Base-by-base conservation (phyloP, 1,139 yeast species). In the Candida sp. region DNA sequence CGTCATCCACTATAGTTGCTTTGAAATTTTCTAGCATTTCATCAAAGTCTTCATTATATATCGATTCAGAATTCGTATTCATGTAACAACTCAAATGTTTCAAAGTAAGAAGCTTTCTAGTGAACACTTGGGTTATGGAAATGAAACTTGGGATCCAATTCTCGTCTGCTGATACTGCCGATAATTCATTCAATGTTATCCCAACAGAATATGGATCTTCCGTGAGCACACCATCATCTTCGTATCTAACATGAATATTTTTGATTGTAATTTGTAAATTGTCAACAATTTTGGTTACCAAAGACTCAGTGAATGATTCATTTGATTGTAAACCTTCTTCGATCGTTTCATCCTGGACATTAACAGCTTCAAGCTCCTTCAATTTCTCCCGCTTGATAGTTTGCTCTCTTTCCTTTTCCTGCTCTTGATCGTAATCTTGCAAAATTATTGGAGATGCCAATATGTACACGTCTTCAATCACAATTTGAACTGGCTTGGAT, bases 201-300 rank as follows among this genome's bases (percentile, higher is more conserved):
- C 99, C 99, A 30, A 91, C 66, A 0, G 97, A 76, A 53, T 88
- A 88, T 2, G 97, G 96, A 35, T 67, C 61, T 49, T 81, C 84
- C 0, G 89, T 79, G 53, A 84, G 79, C 5, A 79, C 73, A 8
- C 79, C 74, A 40, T 73, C 77, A 64, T 95, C 99, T 59, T 95
- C 99, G 57, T 91, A 93, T 45, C 99, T 76, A 15, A 95, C 64
- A 62, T 95, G 99, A 47, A 95, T 93, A 57, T 89, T 89, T 56
- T 84, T 87, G 49, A 95, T 88, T 1, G 96, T 88, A n/a, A 95
- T 79, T 60, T 95, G 99, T 44, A 95, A 68, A 56, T 95, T 95
- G 62, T 95, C 99, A 34, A 93, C 85, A 51, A 93, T 84, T 61
- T 93, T 93, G 1, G 97, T 87, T 4, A 90, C 77, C 49, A 95